Evolutionary conservation across 2,329 filamentous ascomycete species (phyloP).

Genomic region (Penicillium sclerotigenum): DNA sequence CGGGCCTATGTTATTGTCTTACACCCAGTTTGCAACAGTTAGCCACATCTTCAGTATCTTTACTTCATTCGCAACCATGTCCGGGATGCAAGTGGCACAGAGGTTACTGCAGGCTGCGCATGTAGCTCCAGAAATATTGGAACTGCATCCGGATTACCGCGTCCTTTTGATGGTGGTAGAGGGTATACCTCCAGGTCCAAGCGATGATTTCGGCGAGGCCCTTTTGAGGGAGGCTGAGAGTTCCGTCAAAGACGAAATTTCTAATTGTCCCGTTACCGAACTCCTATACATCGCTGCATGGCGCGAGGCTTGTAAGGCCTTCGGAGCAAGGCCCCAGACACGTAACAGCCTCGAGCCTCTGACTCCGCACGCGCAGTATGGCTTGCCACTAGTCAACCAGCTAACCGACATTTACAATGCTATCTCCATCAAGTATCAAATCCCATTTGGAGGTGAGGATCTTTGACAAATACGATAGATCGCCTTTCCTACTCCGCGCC

Average conservation of each 20-base stretch:
- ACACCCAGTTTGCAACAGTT: neutral
- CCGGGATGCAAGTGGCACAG: neutral
- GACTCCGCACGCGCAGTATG: constrained; percentile 32
- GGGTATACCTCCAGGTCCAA: constrained; percentile 32
- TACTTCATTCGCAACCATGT: neutral
- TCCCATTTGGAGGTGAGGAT: constrained; percentile 41
- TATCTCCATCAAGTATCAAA: constrained; percentile 40
- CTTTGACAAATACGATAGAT: constrained; percentile 39
- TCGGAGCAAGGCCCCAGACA: constrained; percentile 39
- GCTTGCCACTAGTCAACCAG: constrained; percentile 39
- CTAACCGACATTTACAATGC: constrained; percentile 43
- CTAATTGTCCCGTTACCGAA: constrained; percentile 25
- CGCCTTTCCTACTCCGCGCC: constrained; percentile 31
- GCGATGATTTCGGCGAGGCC: constrained; percentile 30
- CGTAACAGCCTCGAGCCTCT: constrained; percentile 39
- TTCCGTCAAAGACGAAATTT: neutral
- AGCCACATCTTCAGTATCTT: neutral
- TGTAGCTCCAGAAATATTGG: constrained; percentile 29
- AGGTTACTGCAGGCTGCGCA: constrained; percentile 9
- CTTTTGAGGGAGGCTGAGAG: constrained; percentile 25
- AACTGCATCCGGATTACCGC: constrained; percentile 39
- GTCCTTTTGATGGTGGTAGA: constrained; percentile 36
- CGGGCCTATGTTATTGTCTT: neutral
- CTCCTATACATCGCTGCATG: constrained; percentile 39
- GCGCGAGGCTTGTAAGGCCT: constrained; percentile 40